phyloP scores from a whole-genome alignment of 1,284 basidiomycete genomes.

The Takashimella tepidaria region DNA sequence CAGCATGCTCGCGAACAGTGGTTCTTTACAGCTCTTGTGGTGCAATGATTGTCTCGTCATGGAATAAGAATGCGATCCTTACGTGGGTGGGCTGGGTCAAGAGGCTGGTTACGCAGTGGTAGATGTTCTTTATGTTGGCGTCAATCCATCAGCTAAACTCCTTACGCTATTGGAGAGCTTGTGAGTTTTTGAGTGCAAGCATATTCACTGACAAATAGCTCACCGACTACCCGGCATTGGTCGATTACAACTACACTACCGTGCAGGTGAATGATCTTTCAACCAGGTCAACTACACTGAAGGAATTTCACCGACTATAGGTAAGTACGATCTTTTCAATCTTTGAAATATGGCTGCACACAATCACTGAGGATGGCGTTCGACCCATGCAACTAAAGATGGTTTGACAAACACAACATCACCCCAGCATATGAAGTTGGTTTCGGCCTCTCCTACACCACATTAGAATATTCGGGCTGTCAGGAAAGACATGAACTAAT shows the following conservation, averaged over 20 bases:
- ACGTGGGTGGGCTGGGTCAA: conserved; percentile 71
- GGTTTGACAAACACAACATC: conserved; percentile 46
- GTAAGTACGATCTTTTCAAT: too few relatives aligned
- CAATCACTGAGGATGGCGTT: too few relatives aligned
- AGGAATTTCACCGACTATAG: conserved; percentile 45
- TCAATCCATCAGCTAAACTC: conserved; percentile 63
- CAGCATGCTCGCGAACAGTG: conserved; percentile 14
- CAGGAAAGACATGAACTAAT: too few relatives aligned
- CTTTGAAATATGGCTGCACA: too few relatives aligned
- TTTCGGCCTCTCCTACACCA: conserved; percentile 45
- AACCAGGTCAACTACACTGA: conserved; percentile 25
- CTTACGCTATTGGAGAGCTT: conserved; percentile 42
- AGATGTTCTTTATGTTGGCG: conserved; percentile 68
- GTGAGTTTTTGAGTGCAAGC: background rate
- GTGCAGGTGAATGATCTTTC: conserved; percentile 1
- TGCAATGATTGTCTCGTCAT: conserved; percentile 42
- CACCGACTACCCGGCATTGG: conserved; percentile 35
- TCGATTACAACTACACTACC: conserved; percentile 8
- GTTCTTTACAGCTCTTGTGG: conserved; percentile 14
- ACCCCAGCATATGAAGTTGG: conserved; percentile 48
- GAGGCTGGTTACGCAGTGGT: conserved; percentile 64
- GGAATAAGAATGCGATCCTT: conserved; percentile 59
- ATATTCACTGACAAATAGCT: conserved; percentile 20
- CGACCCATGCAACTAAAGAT: too few relatives aligned
- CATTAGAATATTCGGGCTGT: conserved; percentile 41